Percentiles rank a stretch among this genome's conserved stretches.
phyloP scores from a whole-genome alignment of 2,329 filamentous ascomycete species.

The Microsporum audouinii region DNA sequence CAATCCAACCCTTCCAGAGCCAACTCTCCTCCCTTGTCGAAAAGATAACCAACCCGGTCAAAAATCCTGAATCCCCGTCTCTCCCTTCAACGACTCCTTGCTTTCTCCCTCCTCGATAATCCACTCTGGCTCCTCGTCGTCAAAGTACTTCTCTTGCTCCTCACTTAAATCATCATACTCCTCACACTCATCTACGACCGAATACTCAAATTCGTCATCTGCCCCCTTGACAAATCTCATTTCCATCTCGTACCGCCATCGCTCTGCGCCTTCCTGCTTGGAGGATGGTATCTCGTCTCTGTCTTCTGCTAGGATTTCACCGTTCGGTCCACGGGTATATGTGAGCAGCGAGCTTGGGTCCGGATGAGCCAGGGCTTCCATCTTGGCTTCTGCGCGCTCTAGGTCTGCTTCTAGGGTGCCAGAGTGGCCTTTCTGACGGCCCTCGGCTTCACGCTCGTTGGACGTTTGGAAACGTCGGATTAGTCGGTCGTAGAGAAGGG shows the following conservation, averaged over 20 bases:
- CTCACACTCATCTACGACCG: constrained; percentile 56
- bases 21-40: not conserved
- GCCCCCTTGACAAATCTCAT: constrained; percentile 62
- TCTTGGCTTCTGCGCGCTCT: constrained; percentile 62
- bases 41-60: constrained; percentile 27
- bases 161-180: constrained; percentile 56
- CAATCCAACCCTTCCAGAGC: not conserved
- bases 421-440: constrained; percentile 63
- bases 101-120: constrained; percentile 34
- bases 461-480: constrained; percentile 65
- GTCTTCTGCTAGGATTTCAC: constrained; percentile 48
- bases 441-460: constrained; percentile 61
- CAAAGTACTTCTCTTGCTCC: constrained; percentile 67
- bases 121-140: constrained; percentile 63
- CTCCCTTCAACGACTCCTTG: constrained; percentile 34
- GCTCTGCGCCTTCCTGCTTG: constrained; percentile 54
- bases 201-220: constrained; percentile 72
- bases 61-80: constrained; percentile 64
- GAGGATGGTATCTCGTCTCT: constrained; percentile 45
- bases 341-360: constrained; percentile 41
- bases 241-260: constrained; percentile 63
- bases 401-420: constrained; percentile 69
- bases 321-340: constrained; percentile 42
- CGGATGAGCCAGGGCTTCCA: constrained; percentile 49
- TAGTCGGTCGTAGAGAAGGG: constrained; percentile 69